Evolutionary conservation across 2,329 filamentous ascomycete genomes (phyloP).

Genomic region (Emergomyces pasteurianus): DNA sequence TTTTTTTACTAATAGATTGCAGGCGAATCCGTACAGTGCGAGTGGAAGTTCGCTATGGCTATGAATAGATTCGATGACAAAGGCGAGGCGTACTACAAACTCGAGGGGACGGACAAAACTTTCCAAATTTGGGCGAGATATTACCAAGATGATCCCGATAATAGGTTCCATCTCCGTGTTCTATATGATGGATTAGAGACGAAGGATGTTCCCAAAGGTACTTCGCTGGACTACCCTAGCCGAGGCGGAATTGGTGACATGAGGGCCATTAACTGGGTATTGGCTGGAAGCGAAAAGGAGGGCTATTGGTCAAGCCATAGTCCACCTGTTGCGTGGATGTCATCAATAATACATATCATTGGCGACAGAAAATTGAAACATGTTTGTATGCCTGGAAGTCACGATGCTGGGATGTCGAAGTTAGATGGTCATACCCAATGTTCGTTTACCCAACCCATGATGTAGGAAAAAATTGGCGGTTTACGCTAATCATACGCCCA

Average conservation of each 20-base stretch:
- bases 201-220: not conserved
- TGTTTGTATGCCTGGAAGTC: conserved; percentile 38
- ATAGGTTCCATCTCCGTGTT: not conserved
- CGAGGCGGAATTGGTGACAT: not conserved
- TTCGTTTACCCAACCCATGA: not conserved
- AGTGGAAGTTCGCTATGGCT: conserved; percentile 10
- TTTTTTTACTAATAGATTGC: conserved; percentile 8
- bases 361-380: conserved; percentile 33
- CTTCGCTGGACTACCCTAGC: not conserved
- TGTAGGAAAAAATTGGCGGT: too few relatives aligned
- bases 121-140: conserved; percentile 5
- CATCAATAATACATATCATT: conserved; percentile 26
- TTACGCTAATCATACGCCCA: not conserved
- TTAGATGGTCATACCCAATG: conserved; percentile 21
- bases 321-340: conserved; percentile 30
- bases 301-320: conserved; percentile 24
- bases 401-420: conserved; percentile 39
- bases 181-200: conserved; percentile 15
- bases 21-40: conserved; percentile 3
- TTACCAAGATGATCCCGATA: not conserved
- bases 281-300: conserved; percentile 24
- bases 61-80: not conserved
- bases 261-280: conserved; percentile 22
- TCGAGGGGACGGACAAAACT: conserved; percentile 1
- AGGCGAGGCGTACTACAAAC: conserved; percentile 3